Base-by-base conservation (phyloP, 2,329 filamentous ascomycete genomes). In the Aspergillus eucalypticola region DNA sequence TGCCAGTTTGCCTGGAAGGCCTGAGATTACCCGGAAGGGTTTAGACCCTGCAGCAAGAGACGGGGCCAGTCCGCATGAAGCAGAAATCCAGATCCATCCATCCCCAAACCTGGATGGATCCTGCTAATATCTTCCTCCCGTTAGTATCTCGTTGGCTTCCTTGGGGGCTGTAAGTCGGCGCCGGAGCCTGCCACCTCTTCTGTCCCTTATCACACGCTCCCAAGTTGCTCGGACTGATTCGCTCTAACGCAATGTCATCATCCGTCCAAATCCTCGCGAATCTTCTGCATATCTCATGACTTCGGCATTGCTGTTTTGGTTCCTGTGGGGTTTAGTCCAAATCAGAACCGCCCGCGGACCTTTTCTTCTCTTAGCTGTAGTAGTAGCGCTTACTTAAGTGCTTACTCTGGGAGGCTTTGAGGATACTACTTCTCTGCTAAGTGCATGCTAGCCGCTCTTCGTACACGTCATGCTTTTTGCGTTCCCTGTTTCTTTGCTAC, bases 391-490 rank as follows among this genome's bases (percentile, higher is more conserved):
- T 35, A 35, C 32, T 35, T 35, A 35, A 35, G 32, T 35, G 32
- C 32, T 35, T 35, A 35, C 11, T 35, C 10, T 35, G 11, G 15
- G 32, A 35, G 32, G 32, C 11, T 35, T 13, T 35, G 32, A 35
- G 11, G 4, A 35, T 35, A 13, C 10, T 35, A 35, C 41, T 13
- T 13, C 41, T 44, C 41, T 13, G 41, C 32, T 44, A 44, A 19
- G 19, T 49, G 46, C 44, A 35, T 38, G 7, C n/a, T 50, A 49
- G 50, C 41, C 15, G 38, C 46, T 17, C 21, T 35, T 35, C 41
- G 58, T 48, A 49, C 60, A 61, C 56, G 60, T 59, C 56, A 59
- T 59, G 44, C 39, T 23, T 41, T 38, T 17, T 32, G 15, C 8
- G 38, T 60, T 56, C 54, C 51, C 49, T 56, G 52, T 59, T 61